A percentile compares a stretch with the other conserved stretches of the same genome.
These are phyloP conservation scores for Haplographium delicatum DNA, from an alignment of 495 filamentous ascomycete genomes.

Conservation along the genomic window DNA sequence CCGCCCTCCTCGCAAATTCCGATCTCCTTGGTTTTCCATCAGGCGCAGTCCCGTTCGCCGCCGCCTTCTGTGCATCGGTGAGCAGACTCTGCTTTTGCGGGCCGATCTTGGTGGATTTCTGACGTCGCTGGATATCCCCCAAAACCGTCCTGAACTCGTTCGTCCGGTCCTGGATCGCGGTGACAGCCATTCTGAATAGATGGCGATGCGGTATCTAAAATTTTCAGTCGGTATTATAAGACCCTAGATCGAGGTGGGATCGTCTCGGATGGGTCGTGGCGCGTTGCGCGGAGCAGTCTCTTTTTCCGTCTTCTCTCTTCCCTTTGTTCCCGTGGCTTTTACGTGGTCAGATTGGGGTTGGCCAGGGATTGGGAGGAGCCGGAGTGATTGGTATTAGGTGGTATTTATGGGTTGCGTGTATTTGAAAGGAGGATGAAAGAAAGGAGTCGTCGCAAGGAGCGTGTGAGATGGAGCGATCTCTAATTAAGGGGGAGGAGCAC, in stretches of 20 bases:
- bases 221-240: not conserved
- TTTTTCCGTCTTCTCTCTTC: constrained; percentile 11
- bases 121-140: constrained; percentile 70
- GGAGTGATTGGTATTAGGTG: too few relatives aligned
- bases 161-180: constrained; percentile 93
- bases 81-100: constrained; percentile 78
- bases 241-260: not conserved
- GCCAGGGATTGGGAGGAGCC: too few relatives aligned
- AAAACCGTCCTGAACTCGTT: constrained; percentile 90
- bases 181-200: constrained; percentile 40
- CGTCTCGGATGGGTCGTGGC: not conserved
- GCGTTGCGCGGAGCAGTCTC: not conserved
- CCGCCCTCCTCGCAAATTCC: constrained; percentile 87
- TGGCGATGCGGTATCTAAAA: not conserved
- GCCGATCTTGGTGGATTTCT: constrained; percentile 62
- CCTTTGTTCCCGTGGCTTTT: not conserved
- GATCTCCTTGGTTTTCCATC: constrained; percentile 39
- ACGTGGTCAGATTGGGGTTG: not conserved
- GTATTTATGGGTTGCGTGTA: too few relatives aligned
- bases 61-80: constrained; percentile 62
- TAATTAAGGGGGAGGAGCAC: constrained; percentile 19
- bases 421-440: constrained; percentile 5
- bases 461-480: constrained; percentile 15
- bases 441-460: constrained; percentile 8
- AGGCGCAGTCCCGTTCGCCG: constrained; percentile 57